These are phyloP conservation scores for Dioscorea cayenensis DNA, from an alignment of 116 monocot species.

Conservation along the genomic window DNA sequence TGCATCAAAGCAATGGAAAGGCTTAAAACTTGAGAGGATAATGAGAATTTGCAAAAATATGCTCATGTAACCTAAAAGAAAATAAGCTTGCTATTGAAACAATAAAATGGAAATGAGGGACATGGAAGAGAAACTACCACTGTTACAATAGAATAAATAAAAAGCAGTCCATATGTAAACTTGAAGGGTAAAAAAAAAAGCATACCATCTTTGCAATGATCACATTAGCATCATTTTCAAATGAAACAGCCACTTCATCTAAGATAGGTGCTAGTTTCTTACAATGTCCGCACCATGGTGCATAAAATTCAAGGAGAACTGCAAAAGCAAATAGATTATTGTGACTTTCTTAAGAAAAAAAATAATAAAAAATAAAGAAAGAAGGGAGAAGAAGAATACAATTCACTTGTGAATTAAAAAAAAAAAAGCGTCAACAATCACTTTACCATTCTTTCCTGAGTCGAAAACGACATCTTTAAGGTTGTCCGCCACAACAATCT, in stretches of 20 bases:
- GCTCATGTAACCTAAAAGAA: too few relatives aligned
- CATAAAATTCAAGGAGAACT: conserved; percentile 82
- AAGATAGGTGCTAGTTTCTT: conserved; percentile 76
- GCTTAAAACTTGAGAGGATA: too few relatives aligned
- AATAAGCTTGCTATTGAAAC: too few relatives aligned
- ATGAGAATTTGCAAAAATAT: too few relatives aligned
- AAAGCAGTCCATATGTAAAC: neutral
- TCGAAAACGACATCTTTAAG: conserved; percentile 63
- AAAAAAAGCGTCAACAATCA: neutral
- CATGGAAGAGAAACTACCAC: neutral
- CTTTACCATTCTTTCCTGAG: conserved; percentile 83
- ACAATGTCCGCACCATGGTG: conserved; percentile 81
- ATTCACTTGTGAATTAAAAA: neutral
- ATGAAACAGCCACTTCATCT: conserved; percentile 80
- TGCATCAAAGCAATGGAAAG: too few relatives aligned
- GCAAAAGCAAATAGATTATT: neutral
- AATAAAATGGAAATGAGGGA: neutral
- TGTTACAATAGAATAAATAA: neutral
- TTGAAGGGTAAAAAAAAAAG: neutral
- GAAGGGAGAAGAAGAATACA: too few relatives aligned
- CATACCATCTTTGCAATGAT: conserved; percentile 93
- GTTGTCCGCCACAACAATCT: conserved; percentile 83
- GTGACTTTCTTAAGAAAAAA: too few relatives aligned
- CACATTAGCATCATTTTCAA: conserved; percentile 63
- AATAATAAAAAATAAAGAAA: neutral